Evolutionary conservation across 2,329 filamentous ascomycete genomes (phyloP).

Genomic region (Trichophyton verrucosum): DNA sequence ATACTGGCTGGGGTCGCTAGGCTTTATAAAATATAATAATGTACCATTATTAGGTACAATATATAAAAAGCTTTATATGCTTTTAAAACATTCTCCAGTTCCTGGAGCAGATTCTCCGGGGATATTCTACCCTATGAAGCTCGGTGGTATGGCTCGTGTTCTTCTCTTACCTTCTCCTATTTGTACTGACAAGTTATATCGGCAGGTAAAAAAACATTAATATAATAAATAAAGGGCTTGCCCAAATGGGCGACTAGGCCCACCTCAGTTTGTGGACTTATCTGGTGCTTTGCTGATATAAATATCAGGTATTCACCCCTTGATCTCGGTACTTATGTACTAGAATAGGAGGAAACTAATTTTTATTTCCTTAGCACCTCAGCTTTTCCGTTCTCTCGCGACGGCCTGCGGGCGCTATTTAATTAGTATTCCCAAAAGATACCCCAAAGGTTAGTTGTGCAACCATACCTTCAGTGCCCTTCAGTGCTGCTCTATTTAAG

Average conservation of each 20-base stretch:
- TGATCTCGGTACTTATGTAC: neutral
- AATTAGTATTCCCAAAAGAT: too few relatives aligned
- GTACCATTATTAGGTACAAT: neutral
- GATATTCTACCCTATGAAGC: too few relatives aligned
- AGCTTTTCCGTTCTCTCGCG: too few relatives aligned
- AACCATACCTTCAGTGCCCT: too few relatives aligned
- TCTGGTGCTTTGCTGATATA: neutral
- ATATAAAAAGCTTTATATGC: neutral
- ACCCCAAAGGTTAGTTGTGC: too few relatives aligned
- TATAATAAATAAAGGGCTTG: neutral
- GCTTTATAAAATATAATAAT: neutral
- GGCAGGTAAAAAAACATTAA: neutral
- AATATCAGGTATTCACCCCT: neutral
- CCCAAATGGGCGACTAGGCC: neutral
- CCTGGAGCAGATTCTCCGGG: neutral
- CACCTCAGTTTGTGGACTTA: slow-evolving; percentile 4
- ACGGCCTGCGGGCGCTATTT: too few relatives aligned
- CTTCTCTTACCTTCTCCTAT: too few relatives aligned
- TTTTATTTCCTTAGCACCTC: too few relatives aligned
- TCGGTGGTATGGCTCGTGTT: too few relatives aligned
- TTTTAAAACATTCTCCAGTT: neutral
- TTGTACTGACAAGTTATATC: neutral
- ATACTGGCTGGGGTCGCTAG: slow-evolving; percentile 4
- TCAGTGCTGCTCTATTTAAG: too few relatives aligned
- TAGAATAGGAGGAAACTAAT: neutral